Evolutionary conservation across 179 eudicot genomes (phyloP).

Genomic region (Beta corolliflora): DNA sequence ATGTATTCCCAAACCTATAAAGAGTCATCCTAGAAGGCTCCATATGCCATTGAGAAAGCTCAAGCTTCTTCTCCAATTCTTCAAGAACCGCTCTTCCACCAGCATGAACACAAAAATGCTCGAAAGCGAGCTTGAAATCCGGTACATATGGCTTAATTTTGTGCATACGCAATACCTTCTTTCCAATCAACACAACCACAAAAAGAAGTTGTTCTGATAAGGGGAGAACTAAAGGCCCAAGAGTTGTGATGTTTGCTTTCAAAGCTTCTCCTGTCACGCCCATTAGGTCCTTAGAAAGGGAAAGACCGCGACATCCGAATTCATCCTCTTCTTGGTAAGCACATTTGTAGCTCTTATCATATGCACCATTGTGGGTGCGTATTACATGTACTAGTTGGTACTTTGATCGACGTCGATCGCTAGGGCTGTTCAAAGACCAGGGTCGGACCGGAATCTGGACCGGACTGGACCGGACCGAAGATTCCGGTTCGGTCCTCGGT

Average conservation of each 20-base stretch:
- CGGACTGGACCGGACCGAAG: no score
- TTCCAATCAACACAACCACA: slow-evolving; percentile 20
- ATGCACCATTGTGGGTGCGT: slow-evolving; percentile 38
- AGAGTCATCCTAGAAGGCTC: slow-evolving; percentile 44
- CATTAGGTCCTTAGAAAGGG: slow-evolving; percentile 40
- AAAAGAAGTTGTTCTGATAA: slow-evolving; percentile 33
- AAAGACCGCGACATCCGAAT: slow-evolving; percentile 12
- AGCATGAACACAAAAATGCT: slow-evolving; percentile 43
- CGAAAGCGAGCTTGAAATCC: slow-evolving; percentile 38
- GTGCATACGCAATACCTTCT: slow-evolving; percentile 18
- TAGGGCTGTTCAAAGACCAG: no score
- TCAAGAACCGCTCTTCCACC: slow-evolving; percentile 40
- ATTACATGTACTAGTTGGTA: slow-evolving; percentile 35
- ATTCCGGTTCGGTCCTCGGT: no score
- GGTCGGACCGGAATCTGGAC: no score
- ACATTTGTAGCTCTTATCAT: slow-evolving; percentile 28
- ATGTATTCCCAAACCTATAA: slow-evolving; percentile 39
- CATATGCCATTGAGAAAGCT: slow-evolving; percentile 31
- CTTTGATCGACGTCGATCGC: slow-evolving; percentile 31
- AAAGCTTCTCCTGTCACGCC: slow-evolving; percentile 36
- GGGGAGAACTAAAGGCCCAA: slow-evolving; percentile 36
- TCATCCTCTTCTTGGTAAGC: slow-evolving; percentile 39
- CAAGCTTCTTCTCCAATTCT: slow-evolving; percentile 31
- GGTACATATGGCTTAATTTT: slow-evolving; percentile 37
- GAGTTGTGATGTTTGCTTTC: slow-evolving; percentile 36